phyloP scores from a whole-genome alignment of 176 grass and related monocot species.

The Rhynchospora breviuscula region DNA sequence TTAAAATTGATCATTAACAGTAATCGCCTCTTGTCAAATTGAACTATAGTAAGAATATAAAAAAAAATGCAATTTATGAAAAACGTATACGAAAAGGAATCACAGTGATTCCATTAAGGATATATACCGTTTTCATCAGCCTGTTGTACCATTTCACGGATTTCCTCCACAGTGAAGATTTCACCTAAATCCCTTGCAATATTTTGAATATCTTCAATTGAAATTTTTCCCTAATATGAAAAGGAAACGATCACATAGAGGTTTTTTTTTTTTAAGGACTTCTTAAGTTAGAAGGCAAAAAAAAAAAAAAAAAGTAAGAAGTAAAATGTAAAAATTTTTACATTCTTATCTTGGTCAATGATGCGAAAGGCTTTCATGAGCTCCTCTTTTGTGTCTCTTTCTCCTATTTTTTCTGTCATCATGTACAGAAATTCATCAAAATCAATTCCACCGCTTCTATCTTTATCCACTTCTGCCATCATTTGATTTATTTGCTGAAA shows the following conservation, averaged over 20 bases:
- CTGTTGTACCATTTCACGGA: slow-evolving; percentile 64
- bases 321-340: slow-evolving; percentile 10
- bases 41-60: not conserved
- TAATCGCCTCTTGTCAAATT: not conserved
- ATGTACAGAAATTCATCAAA: slow-evolving; percentile 82
- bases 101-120: not conserved
- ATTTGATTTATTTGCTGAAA: slow-evolving; percentile 70
- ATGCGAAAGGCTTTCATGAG: slow-evolving; percentile 64
- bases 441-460: slow-evolving; percentile 71
- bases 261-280: not conserved
- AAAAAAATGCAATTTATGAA: not conserved
- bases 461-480: slow-evolving; percentile 85
- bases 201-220: slow-evolving; percentile 61
- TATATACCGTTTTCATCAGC: slow-evolving; percentile 55
- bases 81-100: not conserved
- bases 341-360: slow-evolving; percentile 74
- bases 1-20: not conserved
- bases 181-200: slow-evolving; percentile 68
- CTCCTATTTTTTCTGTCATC: slow-evolving; percentile 80
- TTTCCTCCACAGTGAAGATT: slow-evolving; percentile 65
- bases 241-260: not conserved
- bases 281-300: not conserved
- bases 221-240: slow-evolving; percentile 64
- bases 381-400: slow-evolving; percentile 61
- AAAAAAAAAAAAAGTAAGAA: not conserved